phyloP scores from a whole-genome alignment of 225 moss, liverwort and hornwort genomes.

The Bryoerythrophyllum caledonicum region DNA sequence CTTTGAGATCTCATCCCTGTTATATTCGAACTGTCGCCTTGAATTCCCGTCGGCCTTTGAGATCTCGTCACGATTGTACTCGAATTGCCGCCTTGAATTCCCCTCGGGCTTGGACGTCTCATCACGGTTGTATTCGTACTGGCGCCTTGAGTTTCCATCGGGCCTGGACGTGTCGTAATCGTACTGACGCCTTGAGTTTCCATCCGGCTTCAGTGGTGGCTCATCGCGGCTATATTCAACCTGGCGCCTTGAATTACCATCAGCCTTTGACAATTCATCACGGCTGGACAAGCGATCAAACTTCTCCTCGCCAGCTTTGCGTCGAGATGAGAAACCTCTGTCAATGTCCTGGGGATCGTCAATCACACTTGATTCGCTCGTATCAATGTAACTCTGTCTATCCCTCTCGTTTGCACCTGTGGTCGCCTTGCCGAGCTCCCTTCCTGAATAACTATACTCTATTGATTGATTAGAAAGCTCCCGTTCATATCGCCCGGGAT shows the following conservation, averaged over 20 bases:
- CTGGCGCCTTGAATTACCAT: conserved; percentile 25
- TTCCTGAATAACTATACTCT: conserved; percentile 68
- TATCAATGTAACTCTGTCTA: conserved; percentile 58
- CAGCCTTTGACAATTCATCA: conserved; percentile 44
- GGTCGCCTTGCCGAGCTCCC: conserved; percentile 68
- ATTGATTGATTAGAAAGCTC: conserved; percentile 50
- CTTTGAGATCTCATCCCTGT: conserved; percentile 37
- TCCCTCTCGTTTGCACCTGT: conserved; percentile 66
- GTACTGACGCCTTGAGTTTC: conserved; percentile 19
- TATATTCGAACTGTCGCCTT: conserved; percentile 37
- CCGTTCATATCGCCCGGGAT: conserved; percentile 62
- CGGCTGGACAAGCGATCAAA: conserved; percentile 54
- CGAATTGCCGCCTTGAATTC: conserved; percentile 3
- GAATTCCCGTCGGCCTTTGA: conserved; percentile 31
- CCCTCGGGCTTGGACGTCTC: conserved; percentile 18
- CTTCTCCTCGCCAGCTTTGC: conserved; percentile 73
- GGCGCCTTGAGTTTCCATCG: conserved; percentile 27
- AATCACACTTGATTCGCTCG: conserved; percentile 47
- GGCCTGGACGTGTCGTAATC: conserved; percentile 16
- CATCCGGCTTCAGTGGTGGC: conserved; percentile 23
- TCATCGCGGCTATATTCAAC: conserved; percentile 32
- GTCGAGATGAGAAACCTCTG: conserved; percentile 59
- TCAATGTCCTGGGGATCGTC: conserved; percentile 70
- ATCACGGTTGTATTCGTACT: conserved; percentile 8
- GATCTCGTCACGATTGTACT: conserved; percentile 20